Percentiles rank a stretch among this genome's conserved stretches.
These are phyloP conservation scores for Euryodendron excelsum DNA, from an alignment of 148 eudicot genomes.

Conservation along the genomic window DNA sequence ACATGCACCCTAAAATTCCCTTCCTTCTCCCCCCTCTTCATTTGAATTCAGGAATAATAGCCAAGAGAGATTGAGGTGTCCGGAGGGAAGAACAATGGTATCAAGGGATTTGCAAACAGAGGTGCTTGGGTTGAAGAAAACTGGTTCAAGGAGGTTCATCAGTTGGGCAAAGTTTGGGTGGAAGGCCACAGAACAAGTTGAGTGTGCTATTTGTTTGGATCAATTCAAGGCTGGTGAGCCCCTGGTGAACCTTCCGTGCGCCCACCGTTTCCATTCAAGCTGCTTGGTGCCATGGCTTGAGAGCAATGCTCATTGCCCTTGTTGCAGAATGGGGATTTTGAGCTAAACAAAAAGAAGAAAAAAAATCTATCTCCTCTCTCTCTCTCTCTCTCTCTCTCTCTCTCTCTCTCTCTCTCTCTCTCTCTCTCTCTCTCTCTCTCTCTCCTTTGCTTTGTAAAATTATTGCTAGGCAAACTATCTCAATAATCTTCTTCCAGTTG, in stretches of 20 bases:
- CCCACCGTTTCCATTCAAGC: conserved; percentile 65
- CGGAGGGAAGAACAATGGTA: conserved; percentile 9
- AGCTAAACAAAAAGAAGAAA: neutral
- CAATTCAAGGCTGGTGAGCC: conserved; percentile 45
- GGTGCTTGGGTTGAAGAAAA: conserved; percentile 40
- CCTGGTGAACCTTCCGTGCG: conserved; percentile 49
- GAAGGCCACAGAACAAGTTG: conserved; percentile 46
- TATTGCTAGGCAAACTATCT: too few relatives aligned
- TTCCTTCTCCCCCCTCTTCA: too few relatives aligned
- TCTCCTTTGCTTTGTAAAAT: neutral
- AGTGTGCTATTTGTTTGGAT: conserved; percentile 80
- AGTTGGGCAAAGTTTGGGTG: conserved; percentile 48
- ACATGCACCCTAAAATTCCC: too few relatives aligned
- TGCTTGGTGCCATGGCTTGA: conserved; percentile 78
- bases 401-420: neutral
- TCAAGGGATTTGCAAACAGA: conserved; percentile 30
- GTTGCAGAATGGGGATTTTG: conserved; percentile 50
- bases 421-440: too few relatives aligned
- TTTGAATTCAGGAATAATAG: conserved; percentile 25
- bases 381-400: neutral
- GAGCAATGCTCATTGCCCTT: conserved; percentile 64
- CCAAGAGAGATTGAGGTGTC: conserved; percentile 20
- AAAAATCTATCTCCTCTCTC: neutral
- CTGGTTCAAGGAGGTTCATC: conserved; percentile 28
- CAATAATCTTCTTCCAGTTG: too few relatives aligned